Evolutionary conservation across 2,329 filamentous ascomycete genomes (phyloP), one percentile per base, ranked within the genome.

Genomic region (Penicillium sp.): DNA sequence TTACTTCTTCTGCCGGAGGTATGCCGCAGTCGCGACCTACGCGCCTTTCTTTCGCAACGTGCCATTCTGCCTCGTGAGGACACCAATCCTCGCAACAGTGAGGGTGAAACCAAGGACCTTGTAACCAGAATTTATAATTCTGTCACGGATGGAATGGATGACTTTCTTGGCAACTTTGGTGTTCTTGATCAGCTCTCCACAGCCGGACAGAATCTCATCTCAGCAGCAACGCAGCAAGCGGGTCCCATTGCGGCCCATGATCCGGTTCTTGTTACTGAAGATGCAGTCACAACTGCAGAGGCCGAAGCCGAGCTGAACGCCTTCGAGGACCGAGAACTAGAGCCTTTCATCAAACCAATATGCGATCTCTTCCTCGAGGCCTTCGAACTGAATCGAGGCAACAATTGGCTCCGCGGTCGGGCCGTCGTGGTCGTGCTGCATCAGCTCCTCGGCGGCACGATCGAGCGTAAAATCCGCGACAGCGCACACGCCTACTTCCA

Each of bases 311-410:
- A 97, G 65, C 73, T 98, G 33, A 87, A 90, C 42, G 91, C 91
- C 0, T 97, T 94, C 57, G 91, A 97, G 66, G 84, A 87, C 60
- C 84, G 83, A 57, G 88, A 95, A 55, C 75, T 89, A 2, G 89
- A 94, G 60, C 93, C 93, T 1, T 97, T 98, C 58, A 93, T 98
- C 57, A 98, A 96, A 63, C 94, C 93, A 3, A 96, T 98, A 47
- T 96, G 90, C 66, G 93, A 98, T 64, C 83, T 98, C 45, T 98
- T 98, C 68, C 78, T 98, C 11, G 93, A 98, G 62, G 80, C 89
- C 0, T 98, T 98, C 59, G 90, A 95, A 59, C 77, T 98, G 26
- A 94, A 96, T 64, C 83, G 85, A 45, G 90, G 91, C 27, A 96
- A 94, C 67, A 97, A 94, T 65, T 98, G 93, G 94, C 80, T 98